Conservation (phyloP, 2,329 filamentous ascomycete genomes). For the Pleomassaria siparia region DNA sequence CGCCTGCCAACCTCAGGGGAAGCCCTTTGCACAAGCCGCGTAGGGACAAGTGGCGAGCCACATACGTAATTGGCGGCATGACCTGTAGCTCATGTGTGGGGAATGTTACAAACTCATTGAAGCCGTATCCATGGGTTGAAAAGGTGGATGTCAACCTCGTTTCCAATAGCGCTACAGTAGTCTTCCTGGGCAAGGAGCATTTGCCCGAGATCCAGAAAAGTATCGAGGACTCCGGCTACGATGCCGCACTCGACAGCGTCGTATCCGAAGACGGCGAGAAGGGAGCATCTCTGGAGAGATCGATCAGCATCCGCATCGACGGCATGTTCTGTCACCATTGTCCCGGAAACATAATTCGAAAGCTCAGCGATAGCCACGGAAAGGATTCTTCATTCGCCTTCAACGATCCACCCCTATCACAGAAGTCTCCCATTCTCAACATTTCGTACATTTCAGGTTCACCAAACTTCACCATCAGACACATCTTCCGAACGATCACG, state of each 20-base stretch:
- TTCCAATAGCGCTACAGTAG: constrained; percentile 52
- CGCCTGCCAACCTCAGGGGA: background rate
- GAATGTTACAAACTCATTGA: constrained; percentile 50
- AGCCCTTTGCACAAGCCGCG: constrained; percentile 5
- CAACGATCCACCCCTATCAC: constrained; percentile 56
- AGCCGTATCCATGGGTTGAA: constrained; percentile 49
- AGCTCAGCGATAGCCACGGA: constrained; percentile 54
- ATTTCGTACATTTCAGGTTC: constrained; percentile 69
- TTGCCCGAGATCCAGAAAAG: constrained; percentile 49
- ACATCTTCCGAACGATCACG: constrained; percentile 69
- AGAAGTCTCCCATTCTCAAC: constrained; percentile 65
- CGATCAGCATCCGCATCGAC: constrained; percentile 39
- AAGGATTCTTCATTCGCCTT: constrained; percentile 51
- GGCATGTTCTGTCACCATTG: constrained; percentile 53
- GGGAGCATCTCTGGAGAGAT: constrained; percentile 26
- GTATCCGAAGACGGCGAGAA: constrained; percentile 15
- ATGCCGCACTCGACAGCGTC: constrained; percentile 42
- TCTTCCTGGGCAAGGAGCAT: constrained; percentile 52
- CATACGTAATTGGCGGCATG: constrained; percentile 58
- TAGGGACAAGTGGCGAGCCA: constrained; percentile 41
- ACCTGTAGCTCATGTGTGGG: constrained; percentile 60
- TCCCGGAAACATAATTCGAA: constrained; percentile 54
- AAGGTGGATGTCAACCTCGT: constrained; percentile 55
- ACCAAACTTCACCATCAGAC: constrained; percentile 72
- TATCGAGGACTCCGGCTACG: constrained; percentile 52